Conservation (phyloP, 805 yeast species). For the Metschnikowia continentalis region DNA sequence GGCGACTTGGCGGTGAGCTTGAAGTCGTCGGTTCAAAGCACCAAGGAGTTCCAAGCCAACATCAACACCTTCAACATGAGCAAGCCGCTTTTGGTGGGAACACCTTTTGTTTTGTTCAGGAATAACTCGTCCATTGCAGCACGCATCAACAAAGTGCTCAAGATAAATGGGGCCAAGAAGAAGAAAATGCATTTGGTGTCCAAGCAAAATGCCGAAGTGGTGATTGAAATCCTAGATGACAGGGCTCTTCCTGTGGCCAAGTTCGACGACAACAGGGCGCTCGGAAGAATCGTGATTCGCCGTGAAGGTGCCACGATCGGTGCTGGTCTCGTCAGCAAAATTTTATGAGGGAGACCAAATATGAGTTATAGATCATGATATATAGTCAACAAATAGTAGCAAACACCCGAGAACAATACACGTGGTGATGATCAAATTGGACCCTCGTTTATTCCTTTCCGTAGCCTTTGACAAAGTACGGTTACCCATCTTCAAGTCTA, state of each 20-base stretch:
- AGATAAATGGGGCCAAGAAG: slow-evolving; percentile 33
- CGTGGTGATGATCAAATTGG: slow-evolving; percentile 50
- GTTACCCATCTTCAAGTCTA: slow-evolving; percentile 70
- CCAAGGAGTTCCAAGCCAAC: slow-evolving; percentile 24
- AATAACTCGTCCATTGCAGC: slow-evolving; percentile 74
- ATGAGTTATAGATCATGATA: slow-evolving; percentile 8
- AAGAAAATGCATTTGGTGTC: slow-evolving; percentile 54
- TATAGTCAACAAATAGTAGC: slow-evolving; percentile 51
- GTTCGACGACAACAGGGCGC: slow-evolving; percentile 43
- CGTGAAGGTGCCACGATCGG: slow-evolving; percentile 69
- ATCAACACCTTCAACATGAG: slow-evolving; percentile 40
- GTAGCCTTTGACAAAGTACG: slow-evolving; percentile 65
- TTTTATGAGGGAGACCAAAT: neutral
- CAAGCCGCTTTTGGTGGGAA: slow-evolving; percentile 75
- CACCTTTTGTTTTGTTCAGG: slow-evolving; percentile 72
- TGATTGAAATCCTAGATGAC: slow-evolving; percentile 45
- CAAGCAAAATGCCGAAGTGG: slow-evolving; percentile 56
- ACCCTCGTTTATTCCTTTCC: slow-evolving; percentile 53
- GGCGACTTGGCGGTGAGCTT: slow-evolving; percentile 49
- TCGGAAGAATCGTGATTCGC: slow-evolving; percentile 68
- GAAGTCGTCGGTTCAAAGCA: slow-evolving; percentile 24
- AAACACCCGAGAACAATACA: slow-evolving; percentile 56
- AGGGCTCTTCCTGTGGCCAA: slow-evolving; percentile 50
- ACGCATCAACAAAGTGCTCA: slow-evolving; percentile 45
- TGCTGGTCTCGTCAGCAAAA: slow-evolving; percentile 46